Conservation (phyloP, 257 asterid genomes). For the Petunia secreta region DNA sequence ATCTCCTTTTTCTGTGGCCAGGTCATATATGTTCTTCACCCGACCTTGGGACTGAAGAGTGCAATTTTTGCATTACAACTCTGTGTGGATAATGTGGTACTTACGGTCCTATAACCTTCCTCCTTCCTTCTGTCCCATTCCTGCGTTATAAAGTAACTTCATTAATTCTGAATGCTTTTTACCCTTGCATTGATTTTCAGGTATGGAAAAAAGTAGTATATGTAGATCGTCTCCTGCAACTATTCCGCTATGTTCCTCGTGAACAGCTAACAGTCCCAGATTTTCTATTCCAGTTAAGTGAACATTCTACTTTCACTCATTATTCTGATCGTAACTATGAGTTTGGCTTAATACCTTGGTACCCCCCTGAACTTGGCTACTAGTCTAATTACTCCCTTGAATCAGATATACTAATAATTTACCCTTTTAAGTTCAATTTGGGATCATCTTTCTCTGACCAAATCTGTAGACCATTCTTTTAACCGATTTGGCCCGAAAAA, state of each 20-base stretch:
- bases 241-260: constrained; percentile 85
- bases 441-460: too few relatives aligned
- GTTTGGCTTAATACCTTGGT: not conserved
- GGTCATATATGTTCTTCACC: constrained; percentile 95
- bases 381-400: too few relatives aligned
- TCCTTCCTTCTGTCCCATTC: constrained; percentile 3
- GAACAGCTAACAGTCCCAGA: constrained; percentile 93
- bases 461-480: too few relatives aligned
- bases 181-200: constrained; percentile 40
- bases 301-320: constrained; percentile 15
- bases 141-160: not conserved
- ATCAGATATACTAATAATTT: too few relatives aligned
- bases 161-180: not conserved
- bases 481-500: too few relatives aligned
- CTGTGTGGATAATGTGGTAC: constrained; percentile 77
- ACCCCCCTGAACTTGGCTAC: too few relatives aligned
- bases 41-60: constrained; percentile 87
- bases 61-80: constrained; percentile 80
- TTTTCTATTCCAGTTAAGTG: constrained; percentile 94
- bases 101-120: not conserved
- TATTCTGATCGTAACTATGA: not conserved
- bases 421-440: too few relatives aligned
- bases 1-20: constrained; percentile 30
- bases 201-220: constrained; percentile 96
- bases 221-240: constrained; percentile 91